Conservation (phyloP, 495 filamentous ascomycete species). For the Mytilinidion resinicola region DNA sequence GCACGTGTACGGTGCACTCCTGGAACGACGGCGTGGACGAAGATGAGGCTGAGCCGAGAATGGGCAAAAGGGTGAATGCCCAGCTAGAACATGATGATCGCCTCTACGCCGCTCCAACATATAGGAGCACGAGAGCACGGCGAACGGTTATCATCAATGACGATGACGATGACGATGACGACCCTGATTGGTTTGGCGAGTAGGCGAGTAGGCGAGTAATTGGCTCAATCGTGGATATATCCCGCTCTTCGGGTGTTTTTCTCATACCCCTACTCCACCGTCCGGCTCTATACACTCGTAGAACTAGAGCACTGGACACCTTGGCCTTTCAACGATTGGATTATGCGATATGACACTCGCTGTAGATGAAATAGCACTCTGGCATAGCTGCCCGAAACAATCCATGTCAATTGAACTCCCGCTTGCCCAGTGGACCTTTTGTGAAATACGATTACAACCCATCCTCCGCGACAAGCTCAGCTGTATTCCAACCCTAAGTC, state of each 20-base stretch:
- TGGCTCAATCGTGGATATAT: too few relatives aligned
- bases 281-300: too few relatives aligned
- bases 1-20: conserved; percentile 69
- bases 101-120: conserved; percentile 9
- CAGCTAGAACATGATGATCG: conserved; percentile 38
- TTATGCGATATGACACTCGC: too few relatives aligned
- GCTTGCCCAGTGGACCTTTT: conserved; percentile 17
- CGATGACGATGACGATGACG: conserved; percentile 21
- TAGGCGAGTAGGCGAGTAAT: too few relatives aligned
- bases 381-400: too few relatives aligned
- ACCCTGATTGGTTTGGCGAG: background rate
- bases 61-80: conserved; percentile 52
- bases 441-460: conserved; percentile 13
- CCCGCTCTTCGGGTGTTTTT: too few relatives aligned
- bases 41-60: conserved; percentile 60
- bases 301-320: too few relatives aligned
- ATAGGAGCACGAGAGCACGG: background rate
- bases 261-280: too few relatives aligned
- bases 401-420: conserved; percentile 20
- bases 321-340: too few relatives aligned
- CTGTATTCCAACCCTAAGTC: background rate
- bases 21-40: conserved; percentile 60
- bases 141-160: conserved; percentile 19
- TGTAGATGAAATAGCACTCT: too few relatives aligned
- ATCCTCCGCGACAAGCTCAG: background rate